These are phyloP conservation scores for Colletotrichum higginsianum DNA, from an alignment of 2,329 filamentous ascomycete species.

Conservation along the genomic window DNA sequence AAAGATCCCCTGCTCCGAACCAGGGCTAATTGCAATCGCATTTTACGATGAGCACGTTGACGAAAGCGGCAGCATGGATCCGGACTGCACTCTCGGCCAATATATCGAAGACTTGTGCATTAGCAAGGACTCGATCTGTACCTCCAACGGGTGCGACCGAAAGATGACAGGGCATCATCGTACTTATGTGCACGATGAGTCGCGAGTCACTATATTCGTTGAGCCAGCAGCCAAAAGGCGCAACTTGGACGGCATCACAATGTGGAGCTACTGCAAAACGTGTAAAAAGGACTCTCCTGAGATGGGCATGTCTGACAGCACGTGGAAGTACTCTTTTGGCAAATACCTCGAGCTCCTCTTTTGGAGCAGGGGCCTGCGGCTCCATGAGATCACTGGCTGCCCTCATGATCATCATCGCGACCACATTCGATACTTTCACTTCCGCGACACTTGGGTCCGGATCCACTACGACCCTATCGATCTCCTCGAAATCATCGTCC, in stretches of 20 bases:
- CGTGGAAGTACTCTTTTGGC: conserved; percentile 98
- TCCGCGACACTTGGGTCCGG: conserved; percentile 86
- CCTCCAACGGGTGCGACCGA: conserved; percentile 86
- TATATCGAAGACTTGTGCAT: conserved; percentile 93
- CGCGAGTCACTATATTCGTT: conserved; percentile 91
- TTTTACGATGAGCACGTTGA: conserved; percentile 94
- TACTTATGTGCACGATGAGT: conserved; percentile 97
- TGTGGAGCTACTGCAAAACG: conserved; percentile 97
- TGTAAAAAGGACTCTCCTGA: conserved; percentile 93
- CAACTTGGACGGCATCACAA: conserved; percentile 79
- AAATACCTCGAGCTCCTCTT: conserved; percentile 99
- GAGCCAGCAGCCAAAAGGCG: conserved; percentile 69
- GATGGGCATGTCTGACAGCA: conserved; percentile 91
- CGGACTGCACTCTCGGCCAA: conserved; percentile 93
- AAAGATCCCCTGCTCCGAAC: conserved; percentile 92
- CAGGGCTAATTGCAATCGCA: conserved; percentile 88
- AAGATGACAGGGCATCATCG: conserved; percentile 94
- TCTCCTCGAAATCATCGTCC: conserved; percentile 94
- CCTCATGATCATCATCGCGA: conserved; percentile 93
- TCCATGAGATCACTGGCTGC: conserved; percentile 79
- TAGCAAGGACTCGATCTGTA: conserved; percentile 82
- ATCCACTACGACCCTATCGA: conserved; percentile 95
- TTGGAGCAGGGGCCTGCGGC: conserved; percentile 88
- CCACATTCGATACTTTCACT: conserved; percentile 93
- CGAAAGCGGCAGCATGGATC: conserved; percentile 74